A percentile compares a stretch with the other conserved stretches of the same genome.
Conservation (phyloP, 1,139 yeast genomes). For the Yamadazyma songkhlaensis region DNA sequence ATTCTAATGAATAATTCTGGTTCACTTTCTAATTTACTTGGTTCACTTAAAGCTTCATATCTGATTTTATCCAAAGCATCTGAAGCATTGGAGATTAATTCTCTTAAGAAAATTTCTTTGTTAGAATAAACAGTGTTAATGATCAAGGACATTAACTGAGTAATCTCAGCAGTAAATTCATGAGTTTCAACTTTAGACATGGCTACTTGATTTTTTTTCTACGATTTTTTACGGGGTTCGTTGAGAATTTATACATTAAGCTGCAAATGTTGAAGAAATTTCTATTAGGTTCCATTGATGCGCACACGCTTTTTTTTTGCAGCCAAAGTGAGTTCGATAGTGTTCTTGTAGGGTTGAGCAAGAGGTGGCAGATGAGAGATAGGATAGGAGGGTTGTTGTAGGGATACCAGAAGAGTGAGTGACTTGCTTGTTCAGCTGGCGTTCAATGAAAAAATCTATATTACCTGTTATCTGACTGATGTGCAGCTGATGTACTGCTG, state of each 20-base stretch:
- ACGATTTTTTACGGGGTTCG: not conserved
- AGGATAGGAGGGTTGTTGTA: not conserved
- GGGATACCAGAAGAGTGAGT: too few species aligned
- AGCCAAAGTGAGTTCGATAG: not conserved
- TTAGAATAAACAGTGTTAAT: conserved; percentile 99
- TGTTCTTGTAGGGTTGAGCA: too few species aligned
- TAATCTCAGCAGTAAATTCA: conserved; percentile 99
- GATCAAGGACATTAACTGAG: conserved; percentile 99
- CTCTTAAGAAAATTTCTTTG: conserved; percentile 99
- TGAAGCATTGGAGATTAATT: conserved; percentile 96
- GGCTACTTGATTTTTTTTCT: conserved; percentile 5
- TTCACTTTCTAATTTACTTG: conserved; percentile 88
- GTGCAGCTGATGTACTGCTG: too few species aligned
- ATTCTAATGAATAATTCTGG: conserved; percentile 97
- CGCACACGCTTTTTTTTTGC: conserved; percentile 8
- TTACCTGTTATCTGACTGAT: too few species aligned
- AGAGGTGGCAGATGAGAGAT: not conserved
- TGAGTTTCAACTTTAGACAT: conserved; percentile 79
- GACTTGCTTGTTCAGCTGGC: too few species aligned
- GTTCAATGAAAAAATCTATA: too few species aligned
- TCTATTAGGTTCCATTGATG: conserved; percentile 4
- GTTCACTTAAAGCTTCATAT: conserved; percentile 93
- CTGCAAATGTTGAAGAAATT: conserved; percentile 14
- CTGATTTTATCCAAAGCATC: conserved; percentile 86
- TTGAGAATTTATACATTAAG: conserved; percentile 5